These are phyloP conservation scores for Eutrema salsugineum DNA, from an alignment of 441 rosid species.

Conservation along the genomic window DNA sequence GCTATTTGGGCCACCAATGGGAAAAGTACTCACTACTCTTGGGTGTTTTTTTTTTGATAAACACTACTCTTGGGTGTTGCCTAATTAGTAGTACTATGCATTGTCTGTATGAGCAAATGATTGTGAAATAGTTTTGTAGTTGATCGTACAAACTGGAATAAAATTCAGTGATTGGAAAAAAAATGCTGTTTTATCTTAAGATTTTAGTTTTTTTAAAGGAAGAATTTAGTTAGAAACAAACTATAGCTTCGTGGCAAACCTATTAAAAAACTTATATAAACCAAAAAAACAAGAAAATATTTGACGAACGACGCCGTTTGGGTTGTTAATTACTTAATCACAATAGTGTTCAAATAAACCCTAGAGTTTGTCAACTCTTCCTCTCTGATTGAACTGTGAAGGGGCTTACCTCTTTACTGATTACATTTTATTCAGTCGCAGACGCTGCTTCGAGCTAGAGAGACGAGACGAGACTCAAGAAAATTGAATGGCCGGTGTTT, in stretches of 20 bases:
- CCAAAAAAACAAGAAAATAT: neutral
- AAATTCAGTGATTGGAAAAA: too few relatives aligned
- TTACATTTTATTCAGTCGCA: neutral
- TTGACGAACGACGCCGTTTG: constrained; percentile 3
- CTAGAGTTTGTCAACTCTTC: neutral
- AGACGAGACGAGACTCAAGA: constrained; percentile 11
- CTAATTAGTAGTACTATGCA: too few relatives aligned
- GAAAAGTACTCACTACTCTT: neutral
- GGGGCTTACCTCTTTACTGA: neutral
- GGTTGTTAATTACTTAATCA: neutral
- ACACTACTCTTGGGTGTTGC: neutral
- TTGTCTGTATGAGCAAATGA: too few relatives aligned
- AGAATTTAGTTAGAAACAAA: neutral
- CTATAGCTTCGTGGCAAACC: neutral
- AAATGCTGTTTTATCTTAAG: neutral
- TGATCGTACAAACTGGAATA: neutral
- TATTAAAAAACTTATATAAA: neutral
- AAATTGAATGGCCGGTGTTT: constrained; percentile 59
- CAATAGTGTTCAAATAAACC: constrained; percentile 11
- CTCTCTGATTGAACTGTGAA: neutral
- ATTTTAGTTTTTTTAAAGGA: neutral
- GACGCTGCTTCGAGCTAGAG: neutral
- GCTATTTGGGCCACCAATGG: neutral
- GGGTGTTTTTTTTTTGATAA: too few relatives aligned
- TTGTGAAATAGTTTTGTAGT: too few relatives aligned